Evolutionary conservation across 2,329 filamentous ascomycete genomes (phyloP), one percentile per base, ranked within the genome.

Genomic region (Teratosphaeria pseudoeucalypti): DNA sequence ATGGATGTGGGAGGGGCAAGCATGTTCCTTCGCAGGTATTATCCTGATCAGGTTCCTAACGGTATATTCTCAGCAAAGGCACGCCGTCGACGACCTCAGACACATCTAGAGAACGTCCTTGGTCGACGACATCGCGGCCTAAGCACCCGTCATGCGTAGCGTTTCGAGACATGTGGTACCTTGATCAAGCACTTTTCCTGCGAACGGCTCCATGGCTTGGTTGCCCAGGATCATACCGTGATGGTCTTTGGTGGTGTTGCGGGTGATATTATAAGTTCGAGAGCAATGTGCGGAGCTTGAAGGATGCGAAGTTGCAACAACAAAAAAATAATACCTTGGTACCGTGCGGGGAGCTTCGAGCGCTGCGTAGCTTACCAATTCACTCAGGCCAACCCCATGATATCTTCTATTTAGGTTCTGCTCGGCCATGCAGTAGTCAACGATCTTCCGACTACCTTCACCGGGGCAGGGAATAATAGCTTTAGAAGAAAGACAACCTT

Each of bases 1-100:
- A 43, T n/a, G 37, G 63, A 61, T 70, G 70, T 70, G 71, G 73
- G 72, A 73, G 77, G 80, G 84, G 84, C 83, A 86, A 87, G 87
- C 87, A 89, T 86, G 83, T 89, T 84, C 87, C 89, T 89, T 86
- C 87, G 87, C 87, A 88, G 85, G 85, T 81, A 88, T 89, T 88
- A 86, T 85, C 84, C 85, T 88, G 85, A 88, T 89, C 86, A 89
- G 89, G 86, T 90, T 89, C 81, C 78, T 9, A 77, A 81, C 85
- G 85, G 85, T 88, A 86, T 87, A 77, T 82, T 88, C 85, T 88
- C 85, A 88, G 85, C 86, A 78, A 78, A 65, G 52, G 58, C 61
- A 57, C 54, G 58, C 49, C 43, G 58, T 52, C 29, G 43, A 49
- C 19, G 43, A 19, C 43, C n/a, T 23, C 16, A 26, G 19, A 49